Evolutionary conservation across 1,284 basidiomycete species (phyloP), one percentile per base, ranked within the genome.

Genomic region (Moesziomyces antarcticus): DNA sequence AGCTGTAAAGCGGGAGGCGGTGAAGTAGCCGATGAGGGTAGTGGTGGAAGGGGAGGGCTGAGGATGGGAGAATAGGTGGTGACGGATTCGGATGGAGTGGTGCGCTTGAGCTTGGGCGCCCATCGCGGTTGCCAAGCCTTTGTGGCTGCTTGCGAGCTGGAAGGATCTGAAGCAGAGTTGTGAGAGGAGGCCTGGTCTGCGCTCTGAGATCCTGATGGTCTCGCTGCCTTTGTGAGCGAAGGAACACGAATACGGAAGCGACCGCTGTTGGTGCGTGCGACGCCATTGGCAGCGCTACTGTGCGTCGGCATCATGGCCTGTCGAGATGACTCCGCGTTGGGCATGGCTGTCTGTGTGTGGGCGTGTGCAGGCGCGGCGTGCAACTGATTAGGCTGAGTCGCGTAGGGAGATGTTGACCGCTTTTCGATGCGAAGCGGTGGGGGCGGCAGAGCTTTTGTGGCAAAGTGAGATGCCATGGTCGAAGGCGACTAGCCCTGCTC

Each of bases 51-150:
- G 10, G 56, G 47, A 27, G 43, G 51, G 16, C 48, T 48, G 18
- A 54, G 42, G 30, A 60, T 54, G 7, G 67, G 56, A 22, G 61
- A 56, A 46, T 70, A 64, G 33, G 60, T 35, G 20, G 67, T 60
- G 30, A 64, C 46, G 16, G 61, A 56, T 40, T 62, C 55, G 25
- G 66, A 57, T 1, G 56, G 59, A 27, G 37, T 58, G 14, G 53
- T 56, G 18, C 56, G 54, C 24, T 60, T 72, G 27, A 66, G 50
- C 37, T 57, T 73, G 5, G 70, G 70, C 24, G 70, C 64, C 70
- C 70, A 73, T 50, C 70, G 54, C 2, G 63, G 70, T 24, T 67
- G 59, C 70, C 70, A 73, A 4, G 16, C 50, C 41, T 58, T 63
- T 25, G 46, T 20, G 21, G 25, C 44, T 11, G 24, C 18, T 45